phyloP scores from a whole-genome alignment of 1,284 basidiomycete genomes.

The Sporisorium graminicola region DNA sequence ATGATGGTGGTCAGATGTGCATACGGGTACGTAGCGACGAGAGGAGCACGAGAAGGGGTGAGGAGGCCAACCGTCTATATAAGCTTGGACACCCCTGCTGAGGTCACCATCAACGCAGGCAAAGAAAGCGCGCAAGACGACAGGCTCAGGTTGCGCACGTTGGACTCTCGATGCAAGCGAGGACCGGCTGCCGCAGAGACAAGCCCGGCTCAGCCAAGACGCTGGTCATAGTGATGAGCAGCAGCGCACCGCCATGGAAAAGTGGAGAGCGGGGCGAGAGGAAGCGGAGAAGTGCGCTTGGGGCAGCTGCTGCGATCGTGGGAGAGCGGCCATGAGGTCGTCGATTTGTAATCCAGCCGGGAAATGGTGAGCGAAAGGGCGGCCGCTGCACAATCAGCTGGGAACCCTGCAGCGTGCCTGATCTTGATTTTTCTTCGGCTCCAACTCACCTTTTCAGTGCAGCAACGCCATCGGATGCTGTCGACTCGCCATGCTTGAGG shows the following conservation, averaged over 20 bases:
- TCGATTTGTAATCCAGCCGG: constrained; percentile 39
- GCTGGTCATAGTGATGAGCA: neutral
- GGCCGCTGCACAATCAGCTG: neutral
- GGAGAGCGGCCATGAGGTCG: constrained; percentile 1
- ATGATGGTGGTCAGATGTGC: neutral
- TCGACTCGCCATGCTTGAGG: neutral
- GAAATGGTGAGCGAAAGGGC: constrained; percentile 11
- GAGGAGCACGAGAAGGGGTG: too few relatives aligned
- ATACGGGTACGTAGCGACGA: too few relatives aligned
- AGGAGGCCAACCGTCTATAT: constrained; percentile 6
- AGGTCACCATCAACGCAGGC: neutral
- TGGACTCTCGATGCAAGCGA: neutral
- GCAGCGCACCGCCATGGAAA: neutral
- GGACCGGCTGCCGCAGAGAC: constrained; percentile 3
- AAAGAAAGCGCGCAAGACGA: constrained; percentile 7
- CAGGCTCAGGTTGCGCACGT: neutral
- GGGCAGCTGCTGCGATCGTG: constrained; percentile 27
- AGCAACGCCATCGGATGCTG: too few relatives aligned
- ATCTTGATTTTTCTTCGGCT: neutral
- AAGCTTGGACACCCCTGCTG: neutral
- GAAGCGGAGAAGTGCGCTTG: constrained; percentile 8
- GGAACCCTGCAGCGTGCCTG: neutral
- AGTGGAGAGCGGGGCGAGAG: too few relatives aligned
- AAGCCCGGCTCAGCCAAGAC: constrained; percentile 7
- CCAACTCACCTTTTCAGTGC: neutral